Base-by-base conservation (phyloP, 306 rosid species). In the Prunus dulcis region DNA sequence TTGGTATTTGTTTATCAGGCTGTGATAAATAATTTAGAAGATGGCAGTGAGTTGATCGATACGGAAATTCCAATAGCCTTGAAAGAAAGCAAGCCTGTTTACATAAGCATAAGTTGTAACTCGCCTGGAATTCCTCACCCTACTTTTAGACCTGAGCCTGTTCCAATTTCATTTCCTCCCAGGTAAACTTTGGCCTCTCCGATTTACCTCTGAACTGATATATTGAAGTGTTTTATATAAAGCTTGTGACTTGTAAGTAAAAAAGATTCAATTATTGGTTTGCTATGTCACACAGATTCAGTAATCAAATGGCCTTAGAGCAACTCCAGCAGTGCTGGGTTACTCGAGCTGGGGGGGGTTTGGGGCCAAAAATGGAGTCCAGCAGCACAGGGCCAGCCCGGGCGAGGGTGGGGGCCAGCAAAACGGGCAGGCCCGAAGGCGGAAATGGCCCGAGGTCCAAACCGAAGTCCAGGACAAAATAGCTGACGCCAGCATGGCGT, bases 41-140 rank as follows among this genome's bases (percentile, higher is more conserved):
- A 94, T 55, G 97, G 96, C 11, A 97, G 91, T 61, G 93, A 90
- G 53, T 22, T 70, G 86, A 94, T 94, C 25, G 98, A 94, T 55
- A 90, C 90, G 0, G 97, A 96, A 18, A 90, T 94, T 73, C 88
- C 97, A 5, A 94, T 91, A 1, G 71, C 91, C 11, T 63, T 94
- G 88, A 88, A 91, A 78, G 93, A 94, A 77, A 90, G 96, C 82
- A 94, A 94, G 66, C 98, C 98, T 63, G 97, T 90, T 45, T 94
- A 91, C 60, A 90, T 94, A 66, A 91, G 97, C 87, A 85, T 94
- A 17, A 64, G 96, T 77, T 91, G 96, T 60, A 90, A 94, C 86
- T 76, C 91, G 78, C 69, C 87, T 5, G 91, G 64, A 0, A 76
- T 87, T 79, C 98, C 96, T 72, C 97, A 94, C 75, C 97, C 97